Evolutionary conservation across 495 filamentous ascomycete genomes (phyloP).

Genomic region (Hypomontagnella submonticulosa): DNA sequence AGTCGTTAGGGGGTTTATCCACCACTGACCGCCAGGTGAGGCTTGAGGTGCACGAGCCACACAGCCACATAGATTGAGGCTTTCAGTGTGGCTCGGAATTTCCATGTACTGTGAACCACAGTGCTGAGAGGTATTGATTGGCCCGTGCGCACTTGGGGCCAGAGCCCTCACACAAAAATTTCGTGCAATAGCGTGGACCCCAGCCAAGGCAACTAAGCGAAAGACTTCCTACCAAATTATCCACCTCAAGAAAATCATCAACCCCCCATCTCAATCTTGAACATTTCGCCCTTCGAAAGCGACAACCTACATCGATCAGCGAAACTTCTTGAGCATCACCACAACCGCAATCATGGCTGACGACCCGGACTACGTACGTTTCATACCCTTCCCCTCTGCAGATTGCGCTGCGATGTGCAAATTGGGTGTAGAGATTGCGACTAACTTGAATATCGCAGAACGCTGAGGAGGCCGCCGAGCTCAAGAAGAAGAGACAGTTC

Average conservation of each 20-base stretch:
- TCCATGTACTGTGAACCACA: not conserved
- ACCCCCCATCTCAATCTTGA: conserved; percentile 41
- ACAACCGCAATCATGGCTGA: conserved; percentile 87
- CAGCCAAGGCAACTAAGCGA: conserved; percentile 38
- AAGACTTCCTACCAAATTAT: conserved; percentile 33
- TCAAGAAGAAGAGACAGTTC: conserved; percentile 99
- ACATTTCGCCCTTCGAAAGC: conserved; percentile 39
- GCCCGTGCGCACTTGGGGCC: conserved; percentile 40
- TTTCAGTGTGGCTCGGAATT: no score
- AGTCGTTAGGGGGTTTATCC: no score
- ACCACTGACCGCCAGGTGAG: no score
- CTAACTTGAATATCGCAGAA: conserved; percentile 64
- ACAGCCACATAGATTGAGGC: no score
- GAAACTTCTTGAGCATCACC: conserved; percentile 34
- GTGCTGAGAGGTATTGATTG: not conserved
- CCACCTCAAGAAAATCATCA: conserved; percentile 27
- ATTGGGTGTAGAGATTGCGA: conserved; percentile 19
- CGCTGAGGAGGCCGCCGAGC: conserved; percentile 95
- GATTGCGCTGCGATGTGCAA: not conserved
- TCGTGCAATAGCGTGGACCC: conserved; percentile 13
- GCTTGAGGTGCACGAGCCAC: no score
- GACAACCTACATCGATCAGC: conserved; percentile 37
- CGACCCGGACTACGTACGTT: conserved; percentile 81
- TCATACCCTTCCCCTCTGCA: not conserved
- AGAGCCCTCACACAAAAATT: conserved; percentile 46